These are phyloP conservation scores for Phanerodontia chrysosporium DNA, from an alignment of 768 basidiomycete species.

Conservation along the genomic window DNA sequence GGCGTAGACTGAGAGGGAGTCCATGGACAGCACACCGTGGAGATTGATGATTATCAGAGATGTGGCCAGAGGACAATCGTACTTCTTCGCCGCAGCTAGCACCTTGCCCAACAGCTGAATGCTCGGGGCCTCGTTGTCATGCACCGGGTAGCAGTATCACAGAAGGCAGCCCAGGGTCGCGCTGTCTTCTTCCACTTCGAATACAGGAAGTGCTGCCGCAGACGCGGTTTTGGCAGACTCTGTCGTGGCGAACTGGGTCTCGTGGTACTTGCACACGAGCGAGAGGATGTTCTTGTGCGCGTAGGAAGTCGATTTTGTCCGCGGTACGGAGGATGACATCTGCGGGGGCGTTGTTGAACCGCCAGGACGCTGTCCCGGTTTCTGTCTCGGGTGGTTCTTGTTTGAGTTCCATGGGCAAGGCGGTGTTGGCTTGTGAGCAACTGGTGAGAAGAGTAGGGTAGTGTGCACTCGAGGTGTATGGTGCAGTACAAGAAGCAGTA, in stretches of 20 bases:
- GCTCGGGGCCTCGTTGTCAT: background rate
- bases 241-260: background rate
- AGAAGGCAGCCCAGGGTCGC: constrained; percentile 20
- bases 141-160: constrained; percentile 20
- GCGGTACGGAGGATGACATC: constrained; percentile 46
- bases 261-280: background rate
- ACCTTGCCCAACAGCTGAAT: background rate
- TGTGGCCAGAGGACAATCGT: background rate
- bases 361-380: too few species aligned
- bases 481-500: too few species aligned
- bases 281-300: background rate
- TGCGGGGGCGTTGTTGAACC: constrained; percentile 15
- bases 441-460: too few species aligned
- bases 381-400: too few species aligned
- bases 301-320: background rate
- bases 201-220: background rate
- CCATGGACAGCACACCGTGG: too few species aligned
- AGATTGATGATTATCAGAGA: too few species aligned
- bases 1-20: too few species aligned
- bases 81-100: background rate
- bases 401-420: too few species aligned
- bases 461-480: too few species aligned
- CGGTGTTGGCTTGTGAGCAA: too few species aligned
- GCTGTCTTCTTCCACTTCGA: constrained; percentile 16
- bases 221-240: background rate